Base-by-base conservation (phyloP, 805 yeast genomes). In the Candida piceae region DNA sequence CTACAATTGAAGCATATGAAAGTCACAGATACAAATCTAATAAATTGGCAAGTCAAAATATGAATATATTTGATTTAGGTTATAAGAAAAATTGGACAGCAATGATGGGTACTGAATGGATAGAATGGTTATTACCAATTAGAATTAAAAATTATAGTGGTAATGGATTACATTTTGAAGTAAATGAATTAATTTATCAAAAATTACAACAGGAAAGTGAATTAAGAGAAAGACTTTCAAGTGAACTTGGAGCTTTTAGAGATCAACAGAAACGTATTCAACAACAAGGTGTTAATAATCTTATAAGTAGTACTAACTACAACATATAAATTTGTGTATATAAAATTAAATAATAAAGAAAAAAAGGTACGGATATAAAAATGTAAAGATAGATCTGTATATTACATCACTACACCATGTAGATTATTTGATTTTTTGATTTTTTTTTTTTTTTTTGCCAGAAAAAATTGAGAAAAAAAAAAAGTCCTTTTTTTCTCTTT, bases 41-140 rank as follows among this genome's bases (percentile, higher is more conserved):
- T 32, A 34, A 59, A 66, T 52, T 52, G 31, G 59, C 76, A 10
- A 54, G 62, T 34, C 57, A 64, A 7, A 45, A 69, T 6, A 87
- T 82, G 1, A 85, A 90, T 57, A 65, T 86, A 4, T 93, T 79
- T 59, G 86, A 89, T 58, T 53, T 90, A 26, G 96, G 97, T 0
- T 53, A 55, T 16, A 44, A 50, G 32, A 50, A 58, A 6, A 93
- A 93, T 56, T 80, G 88, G 84, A 44, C 53, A 15, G 64, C 71
- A 5, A 74, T 85, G 2, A 82, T 90, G 94, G 98, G 98, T 0
- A 42, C 57, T 2, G 57, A 63, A 1, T 70, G 78, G 74, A 32
- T 43, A 7, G 78, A 79, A 42, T 88, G 96, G 96, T 32, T 80
- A 7, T 53, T 88, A 1, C 97, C 97, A 0, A 38, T 56, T 4